Evolutionary conservation across 2,329 filamentous ascomycete genomes (phyloP).

Genomic region (Bipolaris zeicola): DNA sequence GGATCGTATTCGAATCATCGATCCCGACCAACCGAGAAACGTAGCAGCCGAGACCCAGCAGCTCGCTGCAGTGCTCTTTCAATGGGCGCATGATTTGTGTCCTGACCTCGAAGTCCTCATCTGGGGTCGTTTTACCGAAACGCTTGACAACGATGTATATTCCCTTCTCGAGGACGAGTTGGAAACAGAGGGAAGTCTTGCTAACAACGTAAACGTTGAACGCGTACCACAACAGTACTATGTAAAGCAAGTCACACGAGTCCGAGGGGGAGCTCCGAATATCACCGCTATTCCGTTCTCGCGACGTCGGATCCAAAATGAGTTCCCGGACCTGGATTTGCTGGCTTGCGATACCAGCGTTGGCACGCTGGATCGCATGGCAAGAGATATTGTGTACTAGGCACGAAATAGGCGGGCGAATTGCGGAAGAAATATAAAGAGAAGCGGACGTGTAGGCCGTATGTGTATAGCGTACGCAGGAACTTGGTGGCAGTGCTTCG

Average conservation of each 20-base stretch:
- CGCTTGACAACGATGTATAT: background rate
- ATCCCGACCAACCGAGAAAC: background rate
- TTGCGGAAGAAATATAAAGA: too few species aligned
- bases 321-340: conserved; percentile 11
- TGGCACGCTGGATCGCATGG: background rate
- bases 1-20: background rate
- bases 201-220: background rate
- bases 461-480: too few species aligned
- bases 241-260: background rate
- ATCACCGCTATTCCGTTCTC: background rate
- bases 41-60: background rate
- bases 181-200: too few species aligned
- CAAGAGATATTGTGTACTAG: background rate
- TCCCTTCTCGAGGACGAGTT: background rate
- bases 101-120: conserved; percentile 5
- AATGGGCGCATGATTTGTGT: conserved; percentile 1
- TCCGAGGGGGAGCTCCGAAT: background rate
- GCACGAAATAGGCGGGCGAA: background rate
- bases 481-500: too few species aligned
- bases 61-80: conserved; percentile 8
- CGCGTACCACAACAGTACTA: background rate
- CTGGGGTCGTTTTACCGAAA: background rate
- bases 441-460: too few species aligned
- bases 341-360: conserved; percentile 9
- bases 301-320: conserved; percentile 1